phyloP scores from a whole-genome alignment of 1,284 basidiomycete genomes.

The Moniliella sp. region DNA sequence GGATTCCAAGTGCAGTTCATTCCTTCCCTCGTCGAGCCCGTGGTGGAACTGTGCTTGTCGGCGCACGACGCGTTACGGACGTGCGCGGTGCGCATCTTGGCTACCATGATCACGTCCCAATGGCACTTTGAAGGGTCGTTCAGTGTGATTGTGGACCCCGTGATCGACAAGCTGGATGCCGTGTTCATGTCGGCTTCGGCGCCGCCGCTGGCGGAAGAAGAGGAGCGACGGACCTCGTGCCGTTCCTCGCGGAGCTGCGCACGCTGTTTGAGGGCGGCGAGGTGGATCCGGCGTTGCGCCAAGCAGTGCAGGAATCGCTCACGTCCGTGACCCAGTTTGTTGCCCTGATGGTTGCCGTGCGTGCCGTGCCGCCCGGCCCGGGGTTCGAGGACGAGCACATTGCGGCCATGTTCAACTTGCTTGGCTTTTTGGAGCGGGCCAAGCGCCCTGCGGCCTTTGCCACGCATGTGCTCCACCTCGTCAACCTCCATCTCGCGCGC shows the following conservation, averaged over 20 bases:
- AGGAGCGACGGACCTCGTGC: no score
- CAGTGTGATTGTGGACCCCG: constrained; percentile 53
- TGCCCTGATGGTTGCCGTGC: constrained; percentile 67
- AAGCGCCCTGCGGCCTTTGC: constrained; percentile 24
- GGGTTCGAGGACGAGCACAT: constrained; percentile 55
- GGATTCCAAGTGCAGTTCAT: constrained; percentile 33
- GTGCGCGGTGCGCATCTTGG: constrained; percentile 65
- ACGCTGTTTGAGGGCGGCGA: constrained; percentile 62
- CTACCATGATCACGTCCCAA: constrained; percentile 86
- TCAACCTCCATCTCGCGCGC: constrained; percentile 47
- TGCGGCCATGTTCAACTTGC: constrained; percentile 56
- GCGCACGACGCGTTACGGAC: constrained; percentile 77
- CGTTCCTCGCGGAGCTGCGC: constrained; percentile 79
- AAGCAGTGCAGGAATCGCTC: constrained; percentile 59
- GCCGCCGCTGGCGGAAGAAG: constrained; percentile 69
- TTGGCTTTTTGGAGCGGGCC: constrained; percentile 24
- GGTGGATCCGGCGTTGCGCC: constrained; percentile 55
- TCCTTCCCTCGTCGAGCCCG: constrained; percentile 64
- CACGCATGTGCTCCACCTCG: constrained; percentile 22
- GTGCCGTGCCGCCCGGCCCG: constrained; percentile 44
- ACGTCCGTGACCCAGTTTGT: constrained; percentile 80
- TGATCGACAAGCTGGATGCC: constrained; percentile 81
- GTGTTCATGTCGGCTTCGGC: constrained; percentile 67
- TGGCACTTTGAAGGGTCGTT: constrained; percentile 28
- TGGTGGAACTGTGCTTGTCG: constrained; percentile 76